Percentiles rank a stretch among this genome's conserved stretches.
These are phyloP conservation scores for Hyaloperonospora arabidopsidis DNA, from an alignment of 352 stramenopile species.

Conservation along the genomic window DNA sequence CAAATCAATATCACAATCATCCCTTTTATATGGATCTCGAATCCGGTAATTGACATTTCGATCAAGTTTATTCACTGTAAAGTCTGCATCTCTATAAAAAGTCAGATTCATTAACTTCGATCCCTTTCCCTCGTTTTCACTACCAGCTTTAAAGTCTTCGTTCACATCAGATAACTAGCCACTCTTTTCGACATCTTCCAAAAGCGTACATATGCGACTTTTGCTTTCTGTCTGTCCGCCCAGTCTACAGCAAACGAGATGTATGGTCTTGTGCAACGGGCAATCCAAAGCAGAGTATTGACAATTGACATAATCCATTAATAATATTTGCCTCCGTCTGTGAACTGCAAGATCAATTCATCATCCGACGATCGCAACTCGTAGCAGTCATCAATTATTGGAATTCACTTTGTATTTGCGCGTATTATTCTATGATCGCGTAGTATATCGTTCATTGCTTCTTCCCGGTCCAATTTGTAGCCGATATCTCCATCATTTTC, in stretches of 20 bases:
- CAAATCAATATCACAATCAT: neutral
- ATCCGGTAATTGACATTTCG: neutral
- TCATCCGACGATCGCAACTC: neutral
- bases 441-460: neutral
- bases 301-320: neutral
- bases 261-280: no score
- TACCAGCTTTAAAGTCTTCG: no score
- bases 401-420: no score
- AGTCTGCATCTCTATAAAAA: neutral
- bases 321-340: neutral
- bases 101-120: neutral
- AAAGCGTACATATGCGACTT: no score
- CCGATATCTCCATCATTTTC: neutral
- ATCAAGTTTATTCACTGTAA: neutral
- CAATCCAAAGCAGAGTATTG: neutral
- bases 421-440: neutral
- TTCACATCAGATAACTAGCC: no score
- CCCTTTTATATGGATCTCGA: neutral
- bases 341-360: neutral
- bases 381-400: neutral
- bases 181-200: no score
- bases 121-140: no score
- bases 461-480: conserved; percentile 16
- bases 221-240: no score
- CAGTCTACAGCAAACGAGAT: no score